Evolutionary conservation across 495 filamentous ascomycete species (phyloP).

Genomic region (Lophiostoma macrostomum): DNA sequence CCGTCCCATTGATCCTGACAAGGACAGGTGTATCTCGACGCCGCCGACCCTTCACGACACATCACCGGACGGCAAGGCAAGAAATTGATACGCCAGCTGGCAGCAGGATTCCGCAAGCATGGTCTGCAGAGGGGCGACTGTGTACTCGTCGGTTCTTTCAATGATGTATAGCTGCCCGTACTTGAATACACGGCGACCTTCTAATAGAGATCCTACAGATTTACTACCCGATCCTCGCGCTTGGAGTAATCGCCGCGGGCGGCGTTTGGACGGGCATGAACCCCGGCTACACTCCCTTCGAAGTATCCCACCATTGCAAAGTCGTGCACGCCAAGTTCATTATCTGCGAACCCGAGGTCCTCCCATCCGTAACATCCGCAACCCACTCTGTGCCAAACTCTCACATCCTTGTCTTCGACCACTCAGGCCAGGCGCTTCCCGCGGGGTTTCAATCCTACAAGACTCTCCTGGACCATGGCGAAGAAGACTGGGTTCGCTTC

Average conservation of each 20-base stretch:
- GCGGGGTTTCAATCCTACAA: constrained; percentile 18
- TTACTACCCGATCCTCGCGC: constrained; percentile 19
- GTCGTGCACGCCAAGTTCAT: constrained; percentile 58
- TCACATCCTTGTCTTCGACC: constrained; percentile 36
- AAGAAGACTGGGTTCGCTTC: constrained; percentile 19
- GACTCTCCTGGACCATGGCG: constrained; percentile 15
- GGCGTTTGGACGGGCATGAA: constrained; percentile 74
- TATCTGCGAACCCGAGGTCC: constrained; percentile 14
- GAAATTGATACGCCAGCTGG: constrained; percentile 32
- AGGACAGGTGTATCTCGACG: constrained; percentile 35
- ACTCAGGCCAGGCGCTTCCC: constrained; percentile 13
- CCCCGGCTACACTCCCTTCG: constrained; percentile 60
- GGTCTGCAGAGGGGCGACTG: constrained; percentile 37
- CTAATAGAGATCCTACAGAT: too few species aligned
- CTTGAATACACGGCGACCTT: too few species aligned
- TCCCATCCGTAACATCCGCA: constrained; percentile 1
- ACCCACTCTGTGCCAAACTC: constrained; percentile 11
- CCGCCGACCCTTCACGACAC: constrained; percentile 21
- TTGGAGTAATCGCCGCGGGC: constrained; percentile 68
- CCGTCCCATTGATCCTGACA: background rate
- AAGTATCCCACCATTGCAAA: constrained; percentile 65
- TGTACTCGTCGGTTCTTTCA: constrained; percentile 37
- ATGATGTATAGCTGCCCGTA: too few species aligned
- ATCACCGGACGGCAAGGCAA: constrained; percentile 34
- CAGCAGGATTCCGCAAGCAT: constrained; percentile 35